These are phyloP conservation scores for Colletotrichum liaoningense DNA, from an alignment of 2,329 filamentous ascomycete species.

Conservation along the genomic window DNA sequence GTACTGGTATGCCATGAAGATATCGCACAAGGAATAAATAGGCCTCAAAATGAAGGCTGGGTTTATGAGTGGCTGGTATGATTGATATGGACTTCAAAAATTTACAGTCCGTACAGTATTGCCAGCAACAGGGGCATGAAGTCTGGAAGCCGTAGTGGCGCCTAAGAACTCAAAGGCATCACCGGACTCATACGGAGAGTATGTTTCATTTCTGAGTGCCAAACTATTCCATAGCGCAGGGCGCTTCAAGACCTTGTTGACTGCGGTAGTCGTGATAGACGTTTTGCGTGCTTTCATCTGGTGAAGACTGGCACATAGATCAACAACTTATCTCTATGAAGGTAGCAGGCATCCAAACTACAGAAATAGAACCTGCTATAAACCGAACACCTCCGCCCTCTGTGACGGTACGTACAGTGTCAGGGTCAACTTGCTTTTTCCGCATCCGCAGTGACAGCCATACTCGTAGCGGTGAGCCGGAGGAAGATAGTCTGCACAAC, in stretches of 20 bases:
- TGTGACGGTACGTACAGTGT: background rate
- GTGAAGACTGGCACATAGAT: background rate
- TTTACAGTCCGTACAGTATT: background rate
- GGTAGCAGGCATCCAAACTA: background rate
- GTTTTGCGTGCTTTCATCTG: background rate
- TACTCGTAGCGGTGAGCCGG: conserved; percentile 9
- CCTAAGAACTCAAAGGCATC: background rate
- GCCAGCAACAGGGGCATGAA: background rate
- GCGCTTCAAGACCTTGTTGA: background rate
- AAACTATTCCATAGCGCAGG: background rate
- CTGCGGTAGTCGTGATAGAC: background rate
- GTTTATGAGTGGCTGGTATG: background rate
- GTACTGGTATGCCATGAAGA: background rate
- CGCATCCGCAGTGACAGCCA: background rate
- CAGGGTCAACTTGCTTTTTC: conserved; percentile 5
- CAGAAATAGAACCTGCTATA: background rate
- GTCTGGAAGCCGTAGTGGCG: no score
- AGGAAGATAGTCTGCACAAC: background rate
- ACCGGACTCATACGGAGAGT: background rate
- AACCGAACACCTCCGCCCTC: background rate
- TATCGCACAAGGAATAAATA: background rate
- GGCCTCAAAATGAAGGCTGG: no score
- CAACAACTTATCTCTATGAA: background rate
- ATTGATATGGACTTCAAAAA: background rate
- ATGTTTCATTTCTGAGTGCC: background rate